Percentiles rank a stretch among this genome's conserved stretches.
These are phyloP conservation scores for Nemania serpens DNA, from an alignment of 2,329 filamentous ascomycete species.

Conservation along the genomic window DNA sequence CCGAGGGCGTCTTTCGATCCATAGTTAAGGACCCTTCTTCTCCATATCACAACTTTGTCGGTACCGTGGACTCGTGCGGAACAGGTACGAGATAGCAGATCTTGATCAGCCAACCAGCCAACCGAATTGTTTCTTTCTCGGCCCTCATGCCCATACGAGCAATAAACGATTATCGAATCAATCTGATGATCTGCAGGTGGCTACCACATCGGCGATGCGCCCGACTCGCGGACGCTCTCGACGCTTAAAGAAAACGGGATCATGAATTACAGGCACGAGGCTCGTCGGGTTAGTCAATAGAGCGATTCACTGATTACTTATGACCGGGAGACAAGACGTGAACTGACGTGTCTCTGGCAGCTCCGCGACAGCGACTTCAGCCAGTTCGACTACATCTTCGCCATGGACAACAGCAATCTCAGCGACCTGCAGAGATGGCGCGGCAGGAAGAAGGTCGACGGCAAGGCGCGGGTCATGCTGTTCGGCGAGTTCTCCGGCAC, in stretches of 20 bases:
- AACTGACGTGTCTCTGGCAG: conserved; percentile 40
- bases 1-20: conserved; percentile 86
- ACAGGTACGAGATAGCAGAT: conserved; percentile 57
- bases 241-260: conserved; percentile 78
- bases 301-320: neutral
- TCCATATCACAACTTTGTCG: conserved; percentile 64
- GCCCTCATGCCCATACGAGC: no score
- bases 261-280: conserved; percentile 74
- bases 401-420: conserved; percentile 89
- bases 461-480: conserved; percentile 71
- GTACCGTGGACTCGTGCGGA: conserved; percentile 82
- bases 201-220: conserved; percentile 78
- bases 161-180: conserved; percentile 1
- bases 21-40: conserved; percentile 61
- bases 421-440: conserved; percentile 72
- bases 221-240: conserved; percentile 82
- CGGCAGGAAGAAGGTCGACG: conserved; percentile 55
- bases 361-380: conserved; percentile 72
- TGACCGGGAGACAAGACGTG: neutral
- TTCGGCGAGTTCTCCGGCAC: conserved; percentile 82
- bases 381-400: conserved; percentile 89
- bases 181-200: conserved; percentile 55
- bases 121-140: neutral
- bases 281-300: conserved; percentile 66
- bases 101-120: neutral